Evolutionary conservation across 441 rosid species (phyloP), one percentile per base, ranked within the genome.

Genomic region (Syzygium syzygioides): DNA sequence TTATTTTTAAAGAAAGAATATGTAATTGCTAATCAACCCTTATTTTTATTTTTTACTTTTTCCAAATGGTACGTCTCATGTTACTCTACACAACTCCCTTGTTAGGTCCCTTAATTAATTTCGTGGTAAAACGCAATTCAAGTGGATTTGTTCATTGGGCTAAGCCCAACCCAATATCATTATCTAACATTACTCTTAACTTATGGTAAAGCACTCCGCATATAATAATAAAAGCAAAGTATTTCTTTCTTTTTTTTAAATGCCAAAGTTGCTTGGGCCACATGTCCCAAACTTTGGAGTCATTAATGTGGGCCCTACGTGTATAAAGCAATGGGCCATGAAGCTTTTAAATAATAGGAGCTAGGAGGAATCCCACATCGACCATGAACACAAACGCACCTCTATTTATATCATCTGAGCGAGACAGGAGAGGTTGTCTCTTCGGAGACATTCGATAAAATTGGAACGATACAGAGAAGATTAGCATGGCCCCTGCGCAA

Each of bases 401-500:
- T 32, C 34, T 2, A 32, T 32, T 32, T 32, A 32, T 32, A 32
- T 32, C 3, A 32, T 32, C 34, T 32, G 34, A 32, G 34, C 2
- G 34, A 45, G 48, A 45, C 32, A 0, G 2, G 28, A 0, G 0
- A 1, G 2, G 0, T 28, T 28, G 8, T 60, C 8, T 28, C 34
- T 28, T 25, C 1, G 32, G 34, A 60, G 68, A 60, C 8, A 60
- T 60, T 2, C 48, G 48, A 45, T 45, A 45, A 45, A 45, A 45
- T 45, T 45, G 9, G 48, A 45, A 45, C 48, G 48, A 45, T 45
- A 45, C 48, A 45, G 48, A 45, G 9, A 45, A 45, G 48, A 45
- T 45, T 45, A 45, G 48, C 48, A 45, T 45, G 9, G 48, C 48
- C 48, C 48, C 48, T 45, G 48, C 9, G 48, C 9, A 45, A 45